Evolutionary conservation across 139 green algal genomes (phyloP).

Genomic region (Mychonastes homosphaera): DNA sequence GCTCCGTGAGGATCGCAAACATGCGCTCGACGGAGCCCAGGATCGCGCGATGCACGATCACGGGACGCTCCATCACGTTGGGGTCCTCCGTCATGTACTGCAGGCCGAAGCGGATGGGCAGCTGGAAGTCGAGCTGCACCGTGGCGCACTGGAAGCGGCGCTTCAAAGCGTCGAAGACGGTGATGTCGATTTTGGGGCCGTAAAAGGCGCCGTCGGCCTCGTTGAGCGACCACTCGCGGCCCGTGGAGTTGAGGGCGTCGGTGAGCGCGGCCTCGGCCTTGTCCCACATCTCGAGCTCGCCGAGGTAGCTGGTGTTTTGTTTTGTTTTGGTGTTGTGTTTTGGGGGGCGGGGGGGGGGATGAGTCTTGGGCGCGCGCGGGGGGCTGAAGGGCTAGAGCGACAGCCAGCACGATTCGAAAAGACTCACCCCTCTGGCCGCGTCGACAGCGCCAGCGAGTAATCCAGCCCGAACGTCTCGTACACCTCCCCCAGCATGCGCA

Average conservation of each 20-base stretch:
- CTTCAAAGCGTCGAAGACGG: constrained; percentile 81
- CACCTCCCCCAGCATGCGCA: constrained; percentile 84
- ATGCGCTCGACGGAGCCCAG: constrained; percentile 95
- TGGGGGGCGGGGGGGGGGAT: too few species aligned
- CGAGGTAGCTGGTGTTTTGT: too few species aligned
- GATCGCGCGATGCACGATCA: constrained; percentile 93
- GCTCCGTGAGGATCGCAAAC: constrained; percentile 97
- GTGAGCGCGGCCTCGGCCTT: constrained; percentile 76
- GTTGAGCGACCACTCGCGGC: constrained; percentile 65
- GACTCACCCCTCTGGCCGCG: constrained; percentile 42
- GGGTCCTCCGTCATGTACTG: constrained; percentile 63
- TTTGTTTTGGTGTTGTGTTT: too few species aligned
- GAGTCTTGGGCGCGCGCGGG: not conserved
- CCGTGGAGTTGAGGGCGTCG: constrained; percentile 69
- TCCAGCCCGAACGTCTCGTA: constrained; percentile 90
- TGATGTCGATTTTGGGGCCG: constrained; percentile 94
- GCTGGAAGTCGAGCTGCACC: constrained; percentile 96
- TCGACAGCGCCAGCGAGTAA: constrained; percentile 91
- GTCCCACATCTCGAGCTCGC: constrained; percentile 86
- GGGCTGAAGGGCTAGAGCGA: not conserved
- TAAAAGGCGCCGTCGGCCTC: constrained; percentile 94
- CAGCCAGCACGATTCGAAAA: not conserved
- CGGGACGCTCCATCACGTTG: constrained; percentile 50
- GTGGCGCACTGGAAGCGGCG: constrained; percentile 92
- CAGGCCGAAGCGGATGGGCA: constrained; percentile 80